Percentiles rank a stretch among this genome's conserved stretches.
Conservation (phyloP, 2,329 filamentous ascomycete genomes). For the Talaromyces albobiverticillius region DNA sequence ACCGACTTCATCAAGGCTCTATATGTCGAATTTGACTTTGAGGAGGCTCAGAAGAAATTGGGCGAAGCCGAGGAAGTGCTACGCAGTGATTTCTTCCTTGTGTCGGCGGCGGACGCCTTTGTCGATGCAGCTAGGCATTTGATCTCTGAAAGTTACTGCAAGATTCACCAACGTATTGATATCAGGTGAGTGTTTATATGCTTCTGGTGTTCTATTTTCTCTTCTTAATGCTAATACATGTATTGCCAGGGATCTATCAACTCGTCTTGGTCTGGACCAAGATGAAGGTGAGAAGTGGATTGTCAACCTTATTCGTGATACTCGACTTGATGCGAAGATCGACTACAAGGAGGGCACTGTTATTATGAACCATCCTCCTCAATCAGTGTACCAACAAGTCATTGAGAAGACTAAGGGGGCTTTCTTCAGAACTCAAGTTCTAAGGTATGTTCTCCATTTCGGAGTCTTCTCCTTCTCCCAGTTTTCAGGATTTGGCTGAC, state of each 20-base stretch:
- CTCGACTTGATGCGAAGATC: slow-evolving; percentile 96
- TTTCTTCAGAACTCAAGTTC: slow-evolving; percentile 96
- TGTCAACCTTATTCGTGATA: slow-evolving; percentile 97
- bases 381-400: slow-evolving; percentile 98
- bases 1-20: slow-evolving; percentile 95
- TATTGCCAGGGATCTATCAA: slow-evolving; percentile 70
- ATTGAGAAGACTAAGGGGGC: slow-evolving; percentile 98
- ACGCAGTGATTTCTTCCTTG: slow-evolving; percentile 92
- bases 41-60: slow-evolving; percentile 89
- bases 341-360: slow-evolving; percentile 99
- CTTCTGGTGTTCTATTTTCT: neutral
- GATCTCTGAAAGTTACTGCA: slow-evolving; percentile 99
- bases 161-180: slow-evolving; percentile 98
- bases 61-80: slow-evolving; percentile 85
- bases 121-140: slow-evolving; percentile 92
- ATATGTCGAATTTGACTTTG: slow-evolving; percentile 95
- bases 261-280: slow-evolving; percentile 82
- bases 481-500: slow-evolving; percentile 13
- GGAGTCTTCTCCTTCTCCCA: slow-evolving; percentile 1
- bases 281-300: slow-evolving; percentile 99
- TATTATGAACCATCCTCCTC: slow-evolving; percentile 98
- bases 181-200: slow-evolving; percentile 63
- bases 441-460: slow-evolving; percentile 51
- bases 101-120: slow-evolving; percentile 78
- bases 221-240: slow-evolving; percentile 17